Conservation (phyloP, 371 early-diverging fungal species). For the Globomyces sp. region DNA sequence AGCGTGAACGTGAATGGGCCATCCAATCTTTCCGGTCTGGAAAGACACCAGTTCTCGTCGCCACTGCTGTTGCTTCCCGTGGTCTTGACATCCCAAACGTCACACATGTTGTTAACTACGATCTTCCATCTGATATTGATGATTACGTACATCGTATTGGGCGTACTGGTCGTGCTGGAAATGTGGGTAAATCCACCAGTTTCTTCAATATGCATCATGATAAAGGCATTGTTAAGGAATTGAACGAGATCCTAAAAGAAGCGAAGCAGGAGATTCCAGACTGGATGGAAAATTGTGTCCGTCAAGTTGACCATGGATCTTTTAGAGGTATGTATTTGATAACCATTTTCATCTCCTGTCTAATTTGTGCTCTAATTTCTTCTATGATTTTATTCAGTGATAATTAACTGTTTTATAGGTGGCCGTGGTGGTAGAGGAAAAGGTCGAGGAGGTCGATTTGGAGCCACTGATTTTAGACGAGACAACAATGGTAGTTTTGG, state of each 20-base stretch:
- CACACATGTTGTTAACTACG: conserved; percentile 65
- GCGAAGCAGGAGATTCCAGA: conserved; percentile 80
- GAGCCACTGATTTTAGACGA: conserved; percentile 48
- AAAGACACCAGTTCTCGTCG: conserved; percentile 93
- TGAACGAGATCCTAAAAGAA: conserved; percentile 73
- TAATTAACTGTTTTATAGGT: too few relatives aligned
- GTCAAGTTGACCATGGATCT: conserved; percentile 40
- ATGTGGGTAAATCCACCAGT: conserved; percentile 71
- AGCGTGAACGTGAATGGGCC: conserved; percentile 95
- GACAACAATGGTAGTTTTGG: conserved; percentile 21
- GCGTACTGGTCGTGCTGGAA: conserved; percentile 89
- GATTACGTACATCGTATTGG: conserved; percentile 71
- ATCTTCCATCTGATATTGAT: conserved; percentile 62
- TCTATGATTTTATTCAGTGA: background rate
- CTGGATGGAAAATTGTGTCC: conserved; percentile 53
- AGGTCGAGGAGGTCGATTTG: conserved; percentile 40
- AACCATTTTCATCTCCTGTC: too few relatives aligned
- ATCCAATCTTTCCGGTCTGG: conserved; percentile 88
- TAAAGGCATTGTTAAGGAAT: conserved; percentile 49
- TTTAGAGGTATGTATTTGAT: background rate
- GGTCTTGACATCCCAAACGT: conserved; percentile 84
- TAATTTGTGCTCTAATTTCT: too few relatives aligned
- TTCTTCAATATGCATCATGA: conserved; percentile 51
- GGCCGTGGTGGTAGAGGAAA: conserved; percentile 23
- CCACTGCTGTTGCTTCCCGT: conserved; percentile 99